phyloP scores from a whole-genome alignment of 345 rosid genomes.

The Melaleuca alternifolia region DNA sequence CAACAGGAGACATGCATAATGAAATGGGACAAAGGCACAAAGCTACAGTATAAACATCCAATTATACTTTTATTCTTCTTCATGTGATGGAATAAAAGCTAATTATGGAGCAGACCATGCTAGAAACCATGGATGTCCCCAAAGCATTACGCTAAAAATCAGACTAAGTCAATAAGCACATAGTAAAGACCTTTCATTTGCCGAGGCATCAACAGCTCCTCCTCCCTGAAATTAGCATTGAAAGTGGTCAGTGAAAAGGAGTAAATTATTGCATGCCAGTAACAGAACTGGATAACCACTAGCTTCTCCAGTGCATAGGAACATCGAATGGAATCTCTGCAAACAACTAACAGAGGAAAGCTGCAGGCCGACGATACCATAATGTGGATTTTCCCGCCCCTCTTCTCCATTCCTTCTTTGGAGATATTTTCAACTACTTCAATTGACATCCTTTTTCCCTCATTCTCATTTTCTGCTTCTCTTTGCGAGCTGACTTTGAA shows the following conservation, averaged over 20 bases:
- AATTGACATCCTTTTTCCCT: constrained; percentile 2
- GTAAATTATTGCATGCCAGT: neutral
- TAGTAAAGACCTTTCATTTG: constrained; percentile 25
- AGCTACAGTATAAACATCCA: neutral
- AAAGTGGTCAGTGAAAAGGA: neutral
- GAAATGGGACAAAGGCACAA: neutral
- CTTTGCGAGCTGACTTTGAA: neutral
- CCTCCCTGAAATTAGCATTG: constrained; percentile 14
- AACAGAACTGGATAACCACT: neutral
- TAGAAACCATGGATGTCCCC: neutral
- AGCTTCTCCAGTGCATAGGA: neutral
- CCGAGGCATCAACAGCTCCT: constrained; percentile 13
- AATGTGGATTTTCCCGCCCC: neutral
- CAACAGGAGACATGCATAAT: neutral
- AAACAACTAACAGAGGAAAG: neutral
- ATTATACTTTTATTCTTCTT: neutral
- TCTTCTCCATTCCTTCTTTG: constrained; percentile 1
- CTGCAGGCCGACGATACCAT: constrained; percentile 9
- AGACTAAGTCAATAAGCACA: neutral
- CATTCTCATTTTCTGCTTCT: constrained; percentile 20
- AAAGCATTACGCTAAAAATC: neutral
- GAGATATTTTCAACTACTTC: constrained; percentile 4
- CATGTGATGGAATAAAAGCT: neutral
- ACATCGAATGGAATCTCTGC: neutral
- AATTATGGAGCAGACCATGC: neutral